Evolutionary conservation across 495 filamentous ascomycete species (phyloP).

Genomic region (Penicillium manginii): DNA sequence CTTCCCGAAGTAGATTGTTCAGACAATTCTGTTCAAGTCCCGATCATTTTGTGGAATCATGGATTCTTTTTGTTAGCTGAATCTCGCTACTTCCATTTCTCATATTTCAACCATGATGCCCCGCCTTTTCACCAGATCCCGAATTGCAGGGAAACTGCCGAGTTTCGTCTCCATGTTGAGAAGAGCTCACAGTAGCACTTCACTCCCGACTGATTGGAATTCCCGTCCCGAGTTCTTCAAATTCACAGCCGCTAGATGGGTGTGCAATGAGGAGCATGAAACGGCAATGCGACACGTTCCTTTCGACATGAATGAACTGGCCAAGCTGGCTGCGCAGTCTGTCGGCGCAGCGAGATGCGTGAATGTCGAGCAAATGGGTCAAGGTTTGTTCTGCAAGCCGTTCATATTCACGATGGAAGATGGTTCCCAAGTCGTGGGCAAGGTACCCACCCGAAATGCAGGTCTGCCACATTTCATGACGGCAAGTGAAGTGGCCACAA

Average conservation of each 20-base stretch:
- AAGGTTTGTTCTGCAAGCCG: slow-evolving; percentile 39
- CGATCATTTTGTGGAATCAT: no score
- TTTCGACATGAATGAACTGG: slow-evolving; percentile 36
- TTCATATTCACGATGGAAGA: slow-evolving; percentile 46
- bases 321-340: slow-evolving; percentile 5
- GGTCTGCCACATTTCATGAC: slow-evolving; percentile 33
- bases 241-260: slow-evolving; percentile 27
- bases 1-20: no score
- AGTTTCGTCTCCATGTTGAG: no score
- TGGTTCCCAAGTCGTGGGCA: slow-evolving; percentile 40
- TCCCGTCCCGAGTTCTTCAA: slow-evolving; percentile 18
- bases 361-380: not conserved
- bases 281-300: slow-evolving; percentile 25
- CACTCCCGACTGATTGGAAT: slow-evolving; percentile 10
- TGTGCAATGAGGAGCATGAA: slow-evolving; percentile 31
- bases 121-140: no score
- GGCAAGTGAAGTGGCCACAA: slow-evolving; percentile 46
- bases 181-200: no score
- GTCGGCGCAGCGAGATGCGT: not conserved
- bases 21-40: no score
- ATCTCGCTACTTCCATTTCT: no score
- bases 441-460: slow-evolving; percentile 40
- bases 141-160: no score
- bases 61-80: no score
- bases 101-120: no score